phyloP scores from a whole-genome alignment of 2,329 filamentous ascomycete genomes.

The Microascus cirrosus region DNA sequence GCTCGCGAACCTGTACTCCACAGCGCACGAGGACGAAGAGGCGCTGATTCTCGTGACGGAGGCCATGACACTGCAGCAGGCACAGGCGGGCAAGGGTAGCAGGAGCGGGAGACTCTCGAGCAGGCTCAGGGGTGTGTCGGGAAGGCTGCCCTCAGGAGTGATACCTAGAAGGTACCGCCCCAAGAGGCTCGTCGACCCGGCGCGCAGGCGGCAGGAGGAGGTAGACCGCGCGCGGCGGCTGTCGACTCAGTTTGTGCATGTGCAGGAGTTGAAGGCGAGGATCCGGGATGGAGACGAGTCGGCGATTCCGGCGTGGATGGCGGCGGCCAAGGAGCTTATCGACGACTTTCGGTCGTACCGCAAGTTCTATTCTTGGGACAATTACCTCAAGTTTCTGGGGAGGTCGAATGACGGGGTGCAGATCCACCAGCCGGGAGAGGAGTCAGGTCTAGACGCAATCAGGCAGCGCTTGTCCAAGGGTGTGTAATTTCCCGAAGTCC shows the following conservation, averaged over 20 bases:
- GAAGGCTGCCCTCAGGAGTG: conserved; percentile 7
- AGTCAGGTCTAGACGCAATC: conserved; percentile 38
- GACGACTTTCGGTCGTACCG: conserved; percentile 54
- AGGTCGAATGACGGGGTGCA: conserved; percentile 12
- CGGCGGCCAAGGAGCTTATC: conserved; percentile 45
- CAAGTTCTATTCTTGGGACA: conserved; percentile 56
- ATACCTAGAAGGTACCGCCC: conserved; percentile 31
- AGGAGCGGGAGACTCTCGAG: conserved; percentile 4
- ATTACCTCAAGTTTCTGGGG: conserved; percentile 48
- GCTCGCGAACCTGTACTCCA: conserved; percentile 77
- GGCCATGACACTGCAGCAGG: conserved; percentile 52
- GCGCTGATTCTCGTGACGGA: conserved; percentile 70
- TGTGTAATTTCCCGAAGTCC: conserved; percentile 14
- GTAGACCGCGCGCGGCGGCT: conserved; percentile 26
- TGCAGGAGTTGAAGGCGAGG: conserved; percentile 28
- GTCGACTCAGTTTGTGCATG: conserved; percentile 28
- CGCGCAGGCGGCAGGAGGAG: conserved; percentile 31
- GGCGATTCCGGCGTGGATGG: conserved; percentile 43
- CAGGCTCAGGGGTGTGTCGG: neutral
- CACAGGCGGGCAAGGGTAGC: conserved; percentile 11
- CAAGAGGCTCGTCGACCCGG: conserved; percentile 31
- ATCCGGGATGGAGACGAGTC: conserved; percentile 29
- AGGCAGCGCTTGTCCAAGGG: conserved; percentile 43
- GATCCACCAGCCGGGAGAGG: conserved; percentile 7
- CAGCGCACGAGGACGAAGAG: conserved; percentile 58